Conservation (phyloP, 495 filamentous ascomycete species). For the Daldinia bambusicola region DNA sequence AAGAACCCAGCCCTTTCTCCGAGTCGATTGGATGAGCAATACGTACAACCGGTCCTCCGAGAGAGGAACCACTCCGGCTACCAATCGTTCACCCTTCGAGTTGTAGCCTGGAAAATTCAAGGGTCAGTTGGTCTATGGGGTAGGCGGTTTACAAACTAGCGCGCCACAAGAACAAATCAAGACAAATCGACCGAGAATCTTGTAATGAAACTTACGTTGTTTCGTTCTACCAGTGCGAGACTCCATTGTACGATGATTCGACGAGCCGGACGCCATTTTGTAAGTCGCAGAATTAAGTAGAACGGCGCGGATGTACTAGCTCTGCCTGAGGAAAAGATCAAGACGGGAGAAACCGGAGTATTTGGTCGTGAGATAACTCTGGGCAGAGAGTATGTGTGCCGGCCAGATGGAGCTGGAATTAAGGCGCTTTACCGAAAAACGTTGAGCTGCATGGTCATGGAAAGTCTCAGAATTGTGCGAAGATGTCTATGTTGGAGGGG, state of each 20-base stretch:
- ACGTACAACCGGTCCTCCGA: slow-evolving; percentile 75
- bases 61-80: slow-evolving; percentile 89
- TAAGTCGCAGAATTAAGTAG: slow-evolving; percentile 11
- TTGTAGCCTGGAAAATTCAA: slow-evolving; percentile 78
- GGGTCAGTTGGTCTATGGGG: slow-evolving; percentile 54
- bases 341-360: slow-evolving; percentile 37
- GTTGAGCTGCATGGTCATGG: slow-evolving; percentile 51
- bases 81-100: slow-evolving; percentile 89
- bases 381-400: slow-evolving; percentile 37
- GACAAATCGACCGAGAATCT: slow-evolving; percentile 36
- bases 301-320: slow-evolving; percentile 33
- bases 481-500: slow-evolving; percentile 17
- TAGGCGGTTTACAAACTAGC: slow-evolving; percentile 40
- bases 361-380: slow-evolving; percentile 38
- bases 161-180: slow-evolving; percentile 39
- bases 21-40: slow-evolving; percentile 90
- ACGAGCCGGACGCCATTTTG: slow-evolving; percentile 48
- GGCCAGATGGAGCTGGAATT: slow-evolving; percentile 50
- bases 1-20: slow-evolving; percentile 89
- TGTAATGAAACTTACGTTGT: slow-evolving; percentile 72
- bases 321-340: slow-evolving; percentile 25
- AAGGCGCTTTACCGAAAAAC: slow-evolving; percentile 48
- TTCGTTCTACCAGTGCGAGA: slow-evolving; percentile 78
- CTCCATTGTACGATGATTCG: slow-evolving; percentile 75
- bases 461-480: slow-evolving; percentile 34